Base-by-base conservation (phyloP, 148 eudicot genomes). In the Chenopodium formosanum region DNA sequence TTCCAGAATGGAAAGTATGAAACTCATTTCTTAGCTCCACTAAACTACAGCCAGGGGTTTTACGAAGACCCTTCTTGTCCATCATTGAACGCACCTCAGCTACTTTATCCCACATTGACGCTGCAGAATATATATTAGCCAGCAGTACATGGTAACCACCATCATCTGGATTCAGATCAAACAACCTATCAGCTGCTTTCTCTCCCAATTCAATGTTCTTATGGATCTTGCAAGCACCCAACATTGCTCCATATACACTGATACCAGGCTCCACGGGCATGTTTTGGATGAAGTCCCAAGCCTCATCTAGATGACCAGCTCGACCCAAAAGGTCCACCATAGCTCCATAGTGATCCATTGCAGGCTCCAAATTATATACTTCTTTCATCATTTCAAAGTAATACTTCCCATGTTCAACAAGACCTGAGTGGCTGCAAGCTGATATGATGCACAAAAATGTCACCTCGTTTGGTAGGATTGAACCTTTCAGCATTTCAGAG, bases 221-320 rank as follows among this genome's bases (percentile, higher is more conserved):
- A 72, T 94, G 95, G 79, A 94, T 94, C 87, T 90, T 94, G 86
- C 98, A 94, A 71, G 98, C 97, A 62, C 98, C 98, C 85, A 94
- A 70, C 94, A 94, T 91, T 52, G 98, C 98, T 40, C 98, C 98
- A 76, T 67, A 89, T 19, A 94, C 94, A 70, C 92, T 94, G 23
- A 92, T 85, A 10, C 83, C 91, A 9, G 98, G 94, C 75, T 88
- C 86, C 64, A 89, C 56, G n/a, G 94, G 92, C 98, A 94, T 92
- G 48, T 82, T 83, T 75, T 87, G 82, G 53, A 94, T 91, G 83
- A 94, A 91, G 32, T 87, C 87, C 98, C 98, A 92, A 64, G 98
- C 98, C 82, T 94, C 91, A 0, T 86, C 78, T 2, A 94, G 93
- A 60, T 66, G 72, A 17, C 98, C 98, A 31, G 94, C 89, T 86